These are phyloP conservation scores for Rhodamnia argentea DNA, from an alignment of 345 rosid species.

Conservation along the genomic window DNA sequence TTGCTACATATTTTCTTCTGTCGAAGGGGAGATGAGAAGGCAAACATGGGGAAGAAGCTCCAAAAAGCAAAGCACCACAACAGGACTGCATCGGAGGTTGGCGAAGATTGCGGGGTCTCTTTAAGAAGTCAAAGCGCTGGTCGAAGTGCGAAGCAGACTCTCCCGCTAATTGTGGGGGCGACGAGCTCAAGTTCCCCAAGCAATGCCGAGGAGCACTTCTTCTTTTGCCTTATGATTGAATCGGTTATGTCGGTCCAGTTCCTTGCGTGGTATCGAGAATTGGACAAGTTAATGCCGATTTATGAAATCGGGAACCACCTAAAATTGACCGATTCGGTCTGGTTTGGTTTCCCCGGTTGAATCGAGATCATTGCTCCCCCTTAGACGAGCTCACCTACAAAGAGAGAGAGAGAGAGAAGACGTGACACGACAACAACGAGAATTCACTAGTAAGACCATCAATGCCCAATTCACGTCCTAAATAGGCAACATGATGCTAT, in stretches of 20 bases:
- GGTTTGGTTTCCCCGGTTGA: not conserved
- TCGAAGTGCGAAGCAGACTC: no score
- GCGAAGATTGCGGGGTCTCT: not conserved
- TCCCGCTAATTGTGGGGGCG: no score
- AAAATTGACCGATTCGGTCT: not conserved
- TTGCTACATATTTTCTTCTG: not conserved
- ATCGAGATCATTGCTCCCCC: rapidly evolving
- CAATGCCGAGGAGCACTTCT: no score
- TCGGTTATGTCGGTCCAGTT: not conserved
- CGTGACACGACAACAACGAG: rapidly evolving
- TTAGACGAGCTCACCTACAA: rapidly evolving
- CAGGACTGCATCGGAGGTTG: not conserved
- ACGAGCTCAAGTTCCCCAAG: no score
- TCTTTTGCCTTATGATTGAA: no score
- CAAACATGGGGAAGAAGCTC: not conserved
- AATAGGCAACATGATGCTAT: not conserved
- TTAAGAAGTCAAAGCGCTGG: no score
- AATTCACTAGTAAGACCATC: not conserved
- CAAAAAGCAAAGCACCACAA: not conserved
- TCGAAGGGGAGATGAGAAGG: not conserved
- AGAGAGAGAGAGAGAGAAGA: not conserved
- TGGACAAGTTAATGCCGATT: no score
- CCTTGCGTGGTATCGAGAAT: rapidly evolving
- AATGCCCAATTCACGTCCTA: not conserved
- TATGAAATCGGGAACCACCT: no score